phyloP scores from a whole-genome alignment of 2,329 filamentous ascomycete species.

The Diaporthe sp. region DNA sequence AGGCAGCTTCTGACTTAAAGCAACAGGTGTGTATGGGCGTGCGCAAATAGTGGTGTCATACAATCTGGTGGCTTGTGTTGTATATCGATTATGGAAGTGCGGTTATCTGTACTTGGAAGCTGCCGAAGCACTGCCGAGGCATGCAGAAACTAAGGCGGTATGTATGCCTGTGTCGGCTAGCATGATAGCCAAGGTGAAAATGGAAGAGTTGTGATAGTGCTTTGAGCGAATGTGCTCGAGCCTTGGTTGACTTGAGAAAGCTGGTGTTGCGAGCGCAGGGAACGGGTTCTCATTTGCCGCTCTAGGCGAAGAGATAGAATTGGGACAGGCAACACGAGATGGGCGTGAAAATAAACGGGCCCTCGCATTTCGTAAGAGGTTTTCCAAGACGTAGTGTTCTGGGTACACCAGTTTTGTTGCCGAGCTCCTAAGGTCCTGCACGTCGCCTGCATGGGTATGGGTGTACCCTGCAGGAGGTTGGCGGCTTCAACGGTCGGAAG shows the following conservation, averaged over 20 bases:
- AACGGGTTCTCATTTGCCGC: background rate
- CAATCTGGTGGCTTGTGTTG: background rate
- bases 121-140: constrained; percentile 24
- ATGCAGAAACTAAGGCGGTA: background rate
- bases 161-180: background rate
- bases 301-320: background rate
- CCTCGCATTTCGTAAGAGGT: background rate
- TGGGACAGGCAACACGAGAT: background rate
- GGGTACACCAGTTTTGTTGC: background rate
- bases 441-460: constrained; percentile 31
- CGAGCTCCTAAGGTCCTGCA: constrained; percentile 5
- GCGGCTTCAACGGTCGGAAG: constrained; percentile 34
- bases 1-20: background rate
- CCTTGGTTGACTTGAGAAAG: background rate
- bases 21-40: background rate
- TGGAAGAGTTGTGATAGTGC: background rate
- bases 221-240: background rate
- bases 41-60: background rate
- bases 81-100: background rate
- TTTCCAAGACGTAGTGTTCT: background rate
- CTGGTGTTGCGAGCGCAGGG: background rate
- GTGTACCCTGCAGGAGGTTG: constrained; percentile 23
- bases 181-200: background rate
- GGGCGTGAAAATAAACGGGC: background rate
- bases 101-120: constrained; percentile 9